A percentile compares a stretch with the other conserved stretches of the same genome.
These are phyloP conservation scores for Paracorniculantispora psalliotae DNA, from an alignment of 2,329 filamentous ascomycete genomes.

Conservation along the genomic window DNA sequence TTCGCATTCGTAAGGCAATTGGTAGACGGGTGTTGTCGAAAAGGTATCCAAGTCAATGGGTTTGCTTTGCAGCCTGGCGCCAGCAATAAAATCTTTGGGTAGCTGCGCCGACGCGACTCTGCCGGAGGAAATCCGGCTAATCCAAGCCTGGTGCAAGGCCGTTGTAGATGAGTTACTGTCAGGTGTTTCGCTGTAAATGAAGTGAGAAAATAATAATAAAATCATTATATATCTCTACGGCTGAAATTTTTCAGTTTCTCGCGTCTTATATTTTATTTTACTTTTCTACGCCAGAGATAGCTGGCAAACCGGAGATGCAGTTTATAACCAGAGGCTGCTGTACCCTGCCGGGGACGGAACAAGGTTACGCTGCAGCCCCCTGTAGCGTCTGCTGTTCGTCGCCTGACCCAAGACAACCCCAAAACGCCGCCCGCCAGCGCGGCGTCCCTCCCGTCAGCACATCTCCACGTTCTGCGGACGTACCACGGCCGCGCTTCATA, in stretches of 20 bases:
- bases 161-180: background rate
- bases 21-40: background rate
- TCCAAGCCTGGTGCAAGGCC: background rate
- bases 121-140: conserved; percentile 10
- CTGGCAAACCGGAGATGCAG: no score
- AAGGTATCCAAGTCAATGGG: background rate
- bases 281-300: no score
- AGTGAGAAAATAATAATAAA: no score
- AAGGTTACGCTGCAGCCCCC: no score
- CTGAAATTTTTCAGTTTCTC: no score
- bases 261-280: no score
- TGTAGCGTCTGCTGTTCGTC: no score
- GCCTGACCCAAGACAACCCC: background rate
- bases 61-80: conserved; percentile 4
- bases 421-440: background rate
- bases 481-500: background rate
- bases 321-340: no score
- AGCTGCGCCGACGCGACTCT: background rate
- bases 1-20: background rate
- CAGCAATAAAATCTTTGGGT: conserved; percentile 10
- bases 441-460: background rate
- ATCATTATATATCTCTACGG: no score
- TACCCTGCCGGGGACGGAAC: no score
- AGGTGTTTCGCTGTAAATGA: background rate
- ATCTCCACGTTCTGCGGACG: background rate